A percentile compares a stretch with the other conserved stretches of the same genome.
Conservation (phyloP, 257 asterid species). For the Plectranthus barbatus region DNA sequence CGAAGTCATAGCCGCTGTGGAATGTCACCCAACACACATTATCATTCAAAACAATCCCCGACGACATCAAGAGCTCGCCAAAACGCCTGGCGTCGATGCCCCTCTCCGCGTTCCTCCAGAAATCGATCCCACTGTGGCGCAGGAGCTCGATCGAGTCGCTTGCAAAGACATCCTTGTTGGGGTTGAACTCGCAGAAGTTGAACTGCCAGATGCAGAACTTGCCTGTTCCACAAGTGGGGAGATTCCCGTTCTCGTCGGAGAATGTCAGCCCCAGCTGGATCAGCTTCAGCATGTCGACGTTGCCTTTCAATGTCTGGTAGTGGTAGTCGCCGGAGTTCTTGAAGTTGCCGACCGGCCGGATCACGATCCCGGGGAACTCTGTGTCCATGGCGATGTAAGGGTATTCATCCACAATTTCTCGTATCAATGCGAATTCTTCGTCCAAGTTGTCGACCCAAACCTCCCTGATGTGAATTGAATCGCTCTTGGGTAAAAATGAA, state of each 20-base stretch:
- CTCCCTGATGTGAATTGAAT: slow-evolving; percentile 47
- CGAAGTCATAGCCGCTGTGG: slow-evolving; percentile 73
- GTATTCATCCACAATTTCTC: slow-evolving; percentile 51
- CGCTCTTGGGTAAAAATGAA: too few species aligned
- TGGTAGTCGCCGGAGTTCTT: slow-evolving; percentile 42
- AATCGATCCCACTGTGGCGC: slow-evolving; percentile 61
- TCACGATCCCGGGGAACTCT: slow-evolving; percentile 59
- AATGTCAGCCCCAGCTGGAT: slow-evolving; percentile 68
- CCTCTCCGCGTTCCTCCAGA: slow-evolving; percentile 31
- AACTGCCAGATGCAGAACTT: slow-evolving; percentile 69
- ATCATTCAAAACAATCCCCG: slow-evolving; percentile 63
- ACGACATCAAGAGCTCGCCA: slow-evolving; percentile 71
- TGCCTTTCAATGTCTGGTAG: slow-evolving; percentile 50
- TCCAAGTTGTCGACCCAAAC: slow-evolving; percentile 68
- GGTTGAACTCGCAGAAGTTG: slow-evolving; percentile 65
- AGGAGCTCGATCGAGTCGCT: slow-evolving; percentile 51
- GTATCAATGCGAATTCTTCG: slow-evolving; percentile 53
- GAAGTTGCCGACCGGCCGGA: slow-evolving; percentile 49
- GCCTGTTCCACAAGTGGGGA: slow-evolving; percentile 55
- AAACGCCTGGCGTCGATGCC: slow-evolving; percentile 47
- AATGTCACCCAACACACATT: slow-evolving; percentile 61
- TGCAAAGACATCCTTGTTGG: slow-evolving; percentile 52
- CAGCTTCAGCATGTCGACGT: slow-evolving; percentile 61
- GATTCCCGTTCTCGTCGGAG: slow-evolving; percentile 57
- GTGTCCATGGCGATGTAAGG: slow-evolving; percentile 85